Percentiles rank a stretch among this genome's conserved stretches.
Conservation (phyloP, 2,329 filamentous ascomycete genomes). For the Cytospora schulzeri region DNA sequence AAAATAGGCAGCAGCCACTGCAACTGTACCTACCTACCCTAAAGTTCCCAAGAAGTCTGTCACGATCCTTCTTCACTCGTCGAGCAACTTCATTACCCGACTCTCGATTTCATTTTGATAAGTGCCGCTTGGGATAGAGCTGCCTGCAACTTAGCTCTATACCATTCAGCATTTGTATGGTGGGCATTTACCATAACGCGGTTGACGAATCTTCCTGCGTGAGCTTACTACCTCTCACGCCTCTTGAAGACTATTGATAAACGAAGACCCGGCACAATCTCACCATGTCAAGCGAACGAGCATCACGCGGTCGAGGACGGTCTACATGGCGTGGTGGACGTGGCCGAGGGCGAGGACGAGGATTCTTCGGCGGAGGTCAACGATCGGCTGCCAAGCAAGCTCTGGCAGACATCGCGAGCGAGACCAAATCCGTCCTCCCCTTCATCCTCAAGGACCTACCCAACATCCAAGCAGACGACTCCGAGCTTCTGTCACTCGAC, state of each 20-base stretch:
- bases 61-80: background rate
- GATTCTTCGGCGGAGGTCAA: background rate
- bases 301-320: background rate
- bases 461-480: constrained; percentile 39
- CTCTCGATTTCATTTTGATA: background rate
- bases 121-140: background rate
- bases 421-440: constrained; percentile 52
- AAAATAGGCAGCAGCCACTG: constrained; percentile 24
- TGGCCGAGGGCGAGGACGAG: constrained; percentile 42
- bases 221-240: background rate
- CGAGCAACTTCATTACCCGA: background rate
- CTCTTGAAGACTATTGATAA: background rate
- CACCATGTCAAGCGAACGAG: constrained; percentile 13
- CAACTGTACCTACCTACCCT: constrained; percentile 1
- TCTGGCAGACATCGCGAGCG: constrained; percentile 47
- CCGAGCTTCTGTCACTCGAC: constrained; percentile 42
- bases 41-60: background rate
- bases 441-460: constrained; percentile 49
- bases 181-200: background rate
- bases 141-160: background rate
- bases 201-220: background rate
- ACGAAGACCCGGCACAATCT: background rate
- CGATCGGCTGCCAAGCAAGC: constrained; percentile 19
- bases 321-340: constrained; percentile 17
- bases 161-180: background rate